Evolutionary conservation across 2,329 filamentous ascomycete species (phyloP), one percentile per base, ranked within the genome.

Genomic region (Knoxdaviesia capensis): DNA sequence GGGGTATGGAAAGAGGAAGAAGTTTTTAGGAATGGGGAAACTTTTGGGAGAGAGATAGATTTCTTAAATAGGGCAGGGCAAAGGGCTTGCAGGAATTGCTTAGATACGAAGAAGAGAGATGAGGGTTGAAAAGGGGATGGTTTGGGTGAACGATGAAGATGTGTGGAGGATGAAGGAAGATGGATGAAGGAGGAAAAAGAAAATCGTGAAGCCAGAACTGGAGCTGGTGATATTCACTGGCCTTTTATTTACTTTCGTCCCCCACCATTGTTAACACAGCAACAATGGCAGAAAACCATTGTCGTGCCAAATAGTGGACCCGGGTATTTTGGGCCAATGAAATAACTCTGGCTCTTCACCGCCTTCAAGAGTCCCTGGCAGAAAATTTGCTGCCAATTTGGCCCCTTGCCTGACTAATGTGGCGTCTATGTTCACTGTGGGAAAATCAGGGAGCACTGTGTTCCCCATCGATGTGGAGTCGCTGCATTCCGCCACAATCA

Each of bases 161-260:
- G 28, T 33, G n/a, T 11, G 20, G 34, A 31, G 9, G 10, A 10
- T 40, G 29, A 40, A 32, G 30, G 30, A 20, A 20, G 20, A 20
- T 20, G 20, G 20, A 20, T 20, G 20, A 20, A 20, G 20, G 20
- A 20, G 20, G 20, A 20, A 20, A 20, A 20, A 20, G 20, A 20
- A 20, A 20, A 20, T 20, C 3, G 20, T 20, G 20, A 35, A 35
- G 33, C 32, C 31, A 38, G 40, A 42, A 32, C 34, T 42, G 30
- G 20, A 39, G 39, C 9, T 20, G 20, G 20, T 20, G 20, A 20
- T 20, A 20, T 20, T 20, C 20, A 20, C 20, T 3, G 20, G 49
- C 53, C 54, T 63, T 64, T 64, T 65, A 63, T 65, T 65, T 64
- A 65, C 61, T 56, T 59, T 54, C 43, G 8, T 31, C 54, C 52